Evolutionary conservation across 371 early-diverging fungal genomes (phyloP).

Genomic region (Actinomortierella ambigua): DNA sequence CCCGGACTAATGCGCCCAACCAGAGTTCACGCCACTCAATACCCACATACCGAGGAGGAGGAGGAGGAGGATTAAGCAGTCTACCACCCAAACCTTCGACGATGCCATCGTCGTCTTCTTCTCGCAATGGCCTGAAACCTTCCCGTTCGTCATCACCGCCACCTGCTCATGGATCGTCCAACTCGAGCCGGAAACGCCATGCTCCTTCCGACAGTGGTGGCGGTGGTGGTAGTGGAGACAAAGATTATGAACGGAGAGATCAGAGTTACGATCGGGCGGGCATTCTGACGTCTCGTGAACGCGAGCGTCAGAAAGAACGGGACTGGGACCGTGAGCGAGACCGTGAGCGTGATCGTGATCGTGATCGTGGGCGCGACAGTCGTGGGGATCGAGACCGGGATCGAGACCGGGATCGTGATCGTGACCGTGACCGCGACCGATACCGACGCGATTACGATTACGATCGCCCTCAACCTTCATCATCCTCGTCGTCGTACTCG

Average conservation of each 20-base stretch:
- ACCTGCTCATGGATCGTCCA: background rate
- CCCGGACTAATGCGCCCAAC: too few species aligned
- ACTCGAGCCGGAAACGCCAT: background rate
- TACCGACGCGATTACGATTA: conserved; percentile 3
- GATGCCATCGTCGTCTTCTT: background rate
- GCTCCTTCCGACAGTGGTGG: background rate
- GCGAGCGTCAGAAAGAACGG: background rate
- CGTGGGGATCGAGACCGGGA: conserved; percentile 9
- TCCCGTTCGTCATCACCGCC: conserved; percentile 1
- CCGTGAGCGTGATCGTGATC: conserved; percentile 4
- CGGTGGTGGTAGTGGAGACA: background rate
- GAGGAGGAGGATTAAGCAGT: too few species aligned
- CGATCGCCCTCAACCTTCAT: too few species aligned
- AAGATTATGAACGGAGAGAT: conserved; percentile 1
- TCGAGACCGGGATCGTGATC: background rate
- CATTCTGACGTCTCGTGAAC: too few species aligned
- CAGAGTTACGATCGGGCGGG: conserved; percentile 6
- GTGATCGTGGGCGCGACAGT: conserved; percentile 3
- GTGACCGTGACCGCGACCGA: background rate
- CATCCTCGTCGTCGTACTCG: too few species aligned
- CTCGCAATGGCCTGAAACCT: conserved; percentile 5
- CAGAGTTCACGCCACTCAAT: too few species aligned
- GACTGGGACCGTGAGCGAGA: conserved; percentile 10
- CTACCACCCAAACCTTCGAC: too few species aligned
- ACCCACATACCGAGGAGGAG: too few species aligned